A percentile compares a stretch with the other conserved stretches of the same genome.
phyloP scores from a whole-genome alignment of 768 basidiomycete genomes.

The Trametes cingulata region DNA sequence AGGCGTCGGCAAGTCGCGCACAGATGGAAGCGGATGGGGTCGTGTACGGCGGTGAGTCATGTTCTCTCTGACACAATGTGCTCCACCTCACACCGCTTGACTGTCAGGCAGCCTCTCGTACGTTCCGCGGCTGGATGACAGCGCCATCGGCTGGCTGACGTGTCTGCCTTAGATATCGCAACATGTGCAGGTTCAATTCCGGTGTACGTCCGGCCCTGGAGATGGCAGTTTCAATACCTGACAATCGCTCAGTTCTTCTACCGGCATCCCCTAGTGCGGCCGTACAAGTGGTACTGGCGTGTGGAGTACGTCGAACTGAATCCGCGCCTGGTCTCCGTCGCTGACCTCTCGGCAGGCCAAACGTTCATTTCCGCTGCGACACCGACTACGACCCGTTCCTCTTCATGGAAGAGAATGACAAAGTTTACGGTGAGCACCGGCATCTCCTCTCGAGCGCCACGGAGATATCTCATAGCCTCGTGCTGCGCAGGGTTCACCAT shows the following conservation, averaged over 20 bases:
- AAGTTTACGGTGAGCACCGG: slow-evolving; percentile 55
- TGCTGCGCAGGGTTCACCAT: slow-evolving; percentile 54
- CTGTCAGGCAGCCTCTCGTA: slow-evolving; percentile 45
- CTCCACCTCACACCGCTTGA: not conserved
- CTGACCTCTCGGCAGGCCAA: slow-evolving; percentile 58
- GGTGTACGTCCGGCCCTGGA: slow-evolving; percentile 43
- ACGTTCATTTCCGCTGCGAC: slow-evolving; percentile 75
- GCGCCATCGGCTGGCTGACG: not conserved
- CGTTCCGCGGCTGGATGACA: slow-evolving; percentile 17
- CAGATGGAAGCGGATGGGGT: slow-evolving; percentile 50
- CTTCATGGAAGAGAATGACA: slow-evolving; percentile 67
- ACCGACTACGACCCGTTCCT: slow-evolving; percentile 64
- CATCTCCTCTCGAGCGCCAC: not conserved
- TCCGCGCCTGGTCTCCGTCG: not conserved
- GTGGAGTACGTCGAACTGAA: slow-evolving; percentile 49
- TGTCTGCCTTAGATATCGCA: slow-evolving; percentile 54
- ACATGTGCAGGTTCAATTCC: slow-evolving; percentile 78
- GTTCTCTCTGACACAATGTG: not conserved
- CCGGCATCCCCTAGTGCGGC: slow-evolving; percentile 59
- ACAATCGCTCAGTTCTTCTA: slow-evolving; percentile 48
- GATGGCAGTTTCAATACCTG: not conserved
- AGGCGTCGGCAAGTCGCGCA: slow-evolving; percentile 52
- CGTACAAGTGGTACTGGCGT: slow-evolving; percentile 77
- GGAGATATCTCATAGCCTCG: not conserved
- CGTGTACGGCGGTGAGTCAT: slow-evolving; percentile 48